Percentiles rank a stretch among this genome's conserved stretches.
Conservation (phyloP, 495 filamentous ascomycete species). For the Penicillium antarcticum region DNA sequence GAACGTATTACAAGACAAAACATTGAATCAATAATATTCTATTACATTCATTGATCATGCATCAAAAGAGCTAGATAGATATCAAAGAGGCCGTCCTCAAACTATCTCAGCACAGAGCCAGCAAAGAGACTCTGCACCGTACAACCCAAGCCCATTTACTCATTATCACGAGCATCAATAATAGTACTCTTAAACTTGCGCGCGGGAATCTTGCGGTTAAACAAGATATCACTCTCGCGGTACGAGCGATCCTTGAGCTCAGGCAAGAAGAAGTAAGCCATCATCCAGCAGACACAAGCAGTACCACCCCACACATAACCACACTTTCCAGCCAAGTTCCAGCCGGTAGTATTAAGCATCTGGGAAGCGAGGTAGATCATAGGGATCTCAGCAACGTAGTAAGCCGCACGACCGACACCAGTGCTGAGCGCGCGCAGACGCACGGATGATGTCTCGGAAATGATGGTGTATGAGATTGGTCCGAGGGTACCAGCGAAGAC, state of each 20-base stretch:
- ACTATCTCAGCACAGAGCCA: no score
- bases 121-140: no score
- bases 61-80: no score
- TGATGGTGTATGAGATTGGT: constrained; percentile 54
- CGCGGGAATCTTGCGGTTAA: constrained; percentile 29
- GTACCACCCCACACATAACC: constrained; percentile 37
- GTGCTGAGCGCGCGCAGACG: constrained; percentile 50
- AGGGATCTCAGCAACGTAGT: constrained; percentile 45
- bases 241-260: constrained; percentile 38
- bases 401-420: constrained; percentile 48
- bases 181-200: constrained; percentile 41
- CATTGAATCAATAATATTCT: no score
- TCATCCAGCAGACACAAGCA: constrained; percentile 20
- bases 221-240: constrained; percentile 43
- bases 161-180: constrained; percentile 50
- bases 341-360: constrained; percentile 43
- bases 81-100: no score
- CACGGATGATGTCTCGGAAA: constrained; percentile 54
- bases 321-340: constrained; percentile 30
- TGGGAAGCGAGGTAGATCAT: constrained; percentile 48
- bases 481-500: constrained; percentile 39
- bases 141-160: constrained; percentile 25
- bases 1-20: no score
- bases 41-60: no score
- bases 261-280: constrained; percentile 29